Percentiles rank a stretch among this genome's conserved stretches.
Evolutionary conservation across 768 basidiomycete genomes (phyloP).

Genomic region (Gloeophyllum trabeum): DNA sequence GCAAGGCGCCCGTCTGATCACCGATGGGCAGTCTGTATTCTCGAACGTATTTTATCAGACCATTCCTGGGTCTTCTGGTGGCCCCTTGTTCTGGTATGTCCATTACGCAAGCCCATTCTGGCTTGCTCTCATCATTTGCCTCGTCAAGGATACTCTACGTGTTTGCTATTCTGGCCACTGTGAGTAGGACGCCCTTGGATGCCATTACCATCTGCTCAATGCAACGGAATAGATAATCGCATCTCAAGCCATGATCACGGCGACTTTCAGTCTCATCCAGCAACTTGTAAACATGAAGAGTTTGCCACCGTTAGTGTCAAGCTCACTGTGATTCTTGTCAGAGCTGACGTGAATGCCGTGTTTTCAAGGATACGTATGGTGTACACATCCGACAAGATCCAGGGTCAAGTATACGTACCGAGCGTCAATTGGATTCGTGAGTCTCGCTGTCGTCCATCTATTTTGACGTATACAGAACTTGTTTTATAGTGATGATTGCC

Average conservation of each 20-base stretch:
- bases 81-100: slow-evolving; percentile 47
- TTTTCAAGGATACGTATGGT: slow-evolving; percentile 31
- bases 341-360: background rate
- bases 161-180: slow-evolving; percentile 55
- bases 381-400: slow-evolving; percentile 47
- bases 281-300: slow-evolving; percentile 54
- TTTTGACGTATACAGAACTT: too few relatives aligned
- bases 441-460: slow-evolving; percentile 5
- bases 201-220: background rate
- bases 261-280: slow-evolving; percentile 49
- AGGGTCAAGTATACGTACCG: slow-evolving; percentile 61
- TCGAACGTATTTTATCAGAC: slow-evolving; percentile 50
- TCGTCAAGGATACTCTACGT: slow-evolving; percentile 50
- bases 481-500: slow-evolving; percentile 29
- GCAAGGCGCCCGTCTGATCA: slow-evolving; percentile 53
- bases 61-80: slow-evolving; percentile 46
- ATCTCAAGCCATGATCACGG: slow-evolving; percentile 62
- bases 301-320: slow-evolving; percentile 30
- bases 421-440: slow-evolving; percentile 42
- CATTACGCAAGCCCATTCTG: background rate
- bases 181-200: slow-evolving; percentile 16
- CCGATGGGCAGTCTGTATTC: slow-evolving; percentile 35
- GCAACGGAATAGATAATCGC: slow-evolving; percentile 34
- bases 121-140: background rate
- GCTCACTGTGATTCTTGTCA: background rate